A percentile compares a stretch with the other conserved stretches of the same genome.
These are phyloP conservation scores for Lathyrus oleraceus DNA, from an alignment of 306 rosid species.

Conservation along the genomic window DNA sequence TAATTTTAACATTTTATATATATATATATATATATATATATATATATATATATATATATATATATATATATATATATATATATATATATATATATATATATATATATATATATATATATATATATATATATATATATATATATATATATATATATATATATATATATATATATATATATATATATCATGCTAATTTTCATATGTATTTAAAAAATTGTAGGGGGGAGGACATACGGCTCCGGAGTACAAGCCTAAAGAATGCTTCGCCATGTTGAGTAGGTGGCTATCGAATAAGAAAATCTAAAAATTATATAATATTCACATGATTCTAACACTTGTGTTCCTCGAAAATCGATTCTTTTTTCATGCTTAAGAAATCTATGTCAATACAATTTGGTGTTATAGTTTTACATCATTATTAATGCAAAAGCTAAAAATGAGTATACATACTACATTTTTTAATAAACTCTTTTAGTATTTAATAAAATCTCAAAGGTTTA, in stretches of 20 bases:
- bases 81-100: background rate
- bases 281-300: constrained; percentile 41
- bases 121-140: background rate
- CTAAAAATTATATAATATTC: background rate
- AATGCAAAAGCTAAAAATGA: too few species aligned
- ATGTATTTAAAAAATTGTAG: constrained; percentile 22
- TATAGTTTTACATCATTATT: too few species aligned
- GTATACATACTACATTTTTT: too few species aligned
- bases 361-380: too few species aligned
- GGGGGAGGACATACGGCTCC: constrained; percentile 72
- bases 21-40: background rate
- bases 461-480: too few species aligned
- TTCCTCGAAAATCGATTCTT: too few species aligned
- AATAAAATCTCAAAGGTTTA: too few species aligned
- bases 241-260: constrained; percentile 47
- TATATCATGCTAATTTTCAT: background rate
- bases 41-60: background rate
- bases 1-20: background rate
- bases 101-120: background rate
- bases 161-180: background rate
- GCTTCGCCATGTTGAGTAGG: constrained; percentile 48
- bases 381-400: too few species aligned
- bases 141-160: background rate
- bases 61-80: background rate
- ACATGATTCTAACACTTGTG: too few species aligned